A percentile compares a stretch with the other conserved stretches of the same genome.
phyloP scores from a whole-genome alignment of 306 rosid genomes.

The Fagus sylvatica region DNA sequence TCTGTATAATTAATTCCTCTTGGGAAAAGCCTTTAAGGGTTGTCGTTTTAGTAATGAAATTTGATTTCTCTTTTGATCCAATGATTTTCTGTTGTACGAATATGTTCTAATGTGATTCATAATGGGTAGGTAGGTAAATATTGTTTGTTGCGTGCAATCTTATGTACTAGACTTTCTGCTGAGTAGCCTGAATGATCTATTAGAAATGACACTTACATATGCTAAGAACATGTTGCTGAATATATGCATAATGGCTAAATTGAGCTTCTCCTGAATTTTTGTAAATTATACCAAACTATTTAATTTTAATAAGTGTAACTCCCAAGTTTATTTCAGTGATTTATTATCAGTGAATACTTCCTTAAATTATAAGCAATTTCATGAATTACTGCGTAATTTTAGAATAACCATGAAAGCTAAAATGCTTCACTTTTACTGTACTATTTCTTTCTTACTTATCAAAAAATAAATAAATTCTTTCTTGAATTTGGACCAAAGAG shows the following conservation, averaged over 20 bases:
- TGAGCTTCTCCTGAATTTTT: neutral
- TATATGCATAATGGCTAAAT: neutral
- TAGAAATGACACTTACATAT: neutral
- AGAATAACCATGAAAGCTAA: neutral
- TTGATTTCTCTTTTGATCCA: slow-evolving; percentile 9
- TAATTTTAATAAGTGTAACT: neutral
- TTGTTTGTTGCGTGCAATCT: slow-evolving; percentile 4
- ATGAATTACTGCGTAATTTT: neutral
- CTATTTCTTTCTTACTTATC: neutral
- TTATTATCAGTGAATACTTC: neutral
- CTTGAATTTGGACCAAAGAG: neutral
- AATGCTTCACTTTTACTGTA: neutral
- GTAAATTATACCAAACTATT: neutral
- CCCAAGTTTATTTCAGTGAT: neutral
- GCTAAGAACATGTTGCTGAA: neutral
- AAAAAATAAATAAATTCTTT: neutral
- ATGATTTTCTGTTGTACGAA: neutral
- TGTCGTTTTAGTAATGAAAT: slow-evolving; percentile 3
- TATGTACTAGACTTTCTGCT: slow-evolving; percentile 14
- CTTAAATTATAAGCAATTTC: neutral
- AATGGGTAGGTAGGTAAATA: neutral
- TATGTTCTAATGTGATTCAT: slow-evolving; percentile 2
- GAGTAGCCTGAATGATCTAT: neutral
- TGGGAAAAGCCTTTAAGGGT: neutral
- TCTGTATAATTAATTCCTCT: neutral